A percentile compares a stretch with the other conserved stretches of the same genome.
Conservation (phyloP, 371 early-diverging fungal species). For the Umbelopsis sp. region DNA sequence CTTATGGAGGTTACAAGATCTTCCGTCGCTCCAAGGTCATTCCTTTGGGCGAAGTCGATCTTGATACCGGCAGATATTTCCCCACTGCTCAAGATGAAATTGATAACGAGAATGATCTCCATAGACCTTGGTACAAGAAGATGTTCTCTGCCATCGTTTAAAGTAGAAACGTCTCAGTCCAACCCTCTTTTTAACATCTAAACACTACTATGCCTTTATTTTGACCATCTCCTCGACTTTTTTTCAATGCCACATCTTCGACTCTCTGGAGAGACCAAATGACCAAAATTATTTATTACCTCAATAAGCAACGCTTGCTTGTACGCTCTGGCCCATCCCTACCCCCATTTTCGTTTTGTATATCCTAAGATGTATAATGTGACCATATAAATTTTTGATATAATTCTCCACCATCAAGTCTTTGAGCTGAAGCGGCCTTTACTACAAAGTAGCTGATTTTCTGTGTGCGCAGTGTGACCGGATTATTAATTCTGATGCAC, state of each 20-base stretch:
- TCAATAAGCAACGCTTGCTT: neutral
- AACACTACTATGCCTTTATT: neutral
- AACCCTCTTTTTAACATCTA: slow-evolving; percentile 26
- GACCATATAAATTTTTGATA: neutral
- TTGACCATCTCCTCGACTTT: neutral
- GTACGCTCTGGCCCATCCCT: neutral
- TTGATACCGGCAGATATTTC: slow-evolving; percentile 34
- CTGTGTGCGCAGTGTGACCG: neutral
- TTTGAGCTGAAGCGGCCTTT: neutral
- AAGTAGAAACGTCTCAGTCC: neutral
- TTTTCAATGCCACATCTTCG: neutral
- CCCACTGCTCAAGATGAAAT: neutral
- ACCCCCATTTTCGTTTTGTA: neutral
- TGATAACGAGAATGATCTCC: slow-evolving; percentile 2
- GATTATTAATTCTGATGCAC: neutral
- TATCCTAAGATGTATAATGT: slow-evolving; percentile 14
- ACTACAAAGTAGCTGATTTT: neutral
- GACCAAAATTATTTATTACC: neutral
- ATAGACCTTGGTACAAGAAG: slow-evolving; percentile 20
- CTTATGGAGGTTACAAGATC: slow-evolving; percentile 53
- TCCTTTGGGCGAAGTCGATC: slow-evolving; percentile 61
- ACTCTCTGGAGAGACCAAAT: neutral
- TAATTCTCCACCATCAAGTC: neutral
- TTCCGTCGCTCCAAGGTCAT: slow-evolving; percentile 56
- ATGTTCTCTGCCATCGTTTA: slow-evolving; percentile 1